Percentiles rank a stretch among this genome's conserved stretches.
Conservation (phyloP, 441 rosid genomes). For the Euphorbia schlechtendalii region DNA sequence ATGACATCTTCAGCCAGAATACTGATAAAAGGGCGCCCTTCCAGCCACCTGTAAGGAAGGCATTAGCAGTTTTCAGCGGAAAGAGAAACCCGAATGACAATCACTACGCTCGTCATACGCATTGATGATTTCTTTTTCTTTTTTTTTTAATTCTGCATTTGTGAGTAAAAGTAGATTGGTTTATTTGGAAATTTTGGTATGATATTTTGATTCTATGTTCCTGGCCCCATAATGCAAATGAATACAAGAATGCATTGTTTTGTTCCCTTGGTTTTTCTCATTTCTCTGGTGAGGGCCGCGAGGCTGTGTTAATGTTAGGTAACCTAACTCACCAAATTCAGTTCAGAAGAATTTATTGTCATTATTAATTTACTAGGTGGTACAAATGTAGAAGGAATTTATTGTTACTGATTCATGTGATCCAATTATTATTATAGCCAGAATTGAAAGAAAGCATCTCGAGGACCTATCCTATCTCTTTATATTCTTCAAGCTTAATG, state of each 20-base stretch:
- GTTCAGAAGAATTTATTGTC: not conserved
- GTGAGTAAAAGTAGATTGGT: not conserved
- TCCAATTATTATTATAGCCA: no score
- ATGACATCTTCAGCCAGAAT: slow-evolving; percentile 56
- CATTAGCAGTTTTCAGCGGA: slow-evolving; percentile 73
- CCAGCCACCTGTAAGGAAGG: slow-evolving; percentile 81
- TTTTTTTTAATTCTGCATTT: not conserved
- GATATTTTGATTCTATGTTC: no score
- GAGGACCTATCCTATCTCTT: no score
- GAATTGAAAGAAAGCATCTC: not conserved
- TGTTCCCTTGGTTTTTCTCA: no score
- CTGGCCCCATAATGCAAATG: no score
- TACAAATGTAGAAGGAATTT: not conserved
- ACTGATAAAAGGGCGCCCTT: slow-evolving; percentile 52
- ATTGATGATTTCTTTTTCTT: slow-evolving; percentile 20
- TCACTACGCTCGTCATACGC: slow-evolving; percentile 40
- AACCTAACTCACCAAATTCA: not conserved
- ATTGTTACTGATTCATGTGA: not conserved
- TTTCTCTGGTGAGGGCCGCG: no score
- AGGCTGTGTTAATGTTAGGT: no score
- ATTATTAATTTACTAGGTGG: not conserved
- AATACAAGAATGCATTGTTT: no score
- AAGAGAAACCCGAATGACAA: slow-evolving; percentile 94
- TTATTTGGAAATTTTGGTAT: slow-evolving; percentile 3
- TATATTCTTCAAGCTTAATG: no score